phyloP scores from a whole-genome alignment of 2,329 filamentous ascomycete genomes.

The Dothistroma pini region DNA sequence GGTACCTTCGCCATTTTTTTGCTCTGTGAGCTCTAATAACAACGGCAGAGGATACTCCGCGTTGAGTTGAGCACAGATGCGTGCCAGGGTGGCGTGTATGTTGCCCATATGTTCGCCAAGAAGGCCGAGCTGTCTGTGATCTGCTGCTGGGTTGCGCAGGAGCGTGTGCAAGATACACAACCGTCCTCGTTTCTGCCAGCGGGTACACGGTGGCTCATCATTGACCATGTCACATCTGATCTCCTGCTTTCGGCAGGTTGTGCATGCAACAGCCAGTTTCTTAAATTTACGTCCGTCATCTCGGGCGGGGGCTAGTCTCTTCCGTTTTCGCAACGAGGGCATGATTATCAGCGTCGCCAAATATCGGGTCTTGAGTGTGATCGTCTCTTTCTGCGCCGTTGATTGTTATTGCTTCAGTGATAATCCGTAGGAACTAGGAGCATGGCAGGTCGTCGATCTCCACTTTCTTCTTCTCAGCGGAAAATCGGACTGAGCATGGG shows the following conservation, averaged over 20 bases:
- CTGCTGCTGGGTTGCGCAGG: constrained; percentile 48
- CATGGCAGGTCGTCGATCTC: constrained; percentile 1
- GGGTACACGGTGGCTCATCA: constrained; percentile 47
- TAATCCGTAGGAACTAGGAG: no score
- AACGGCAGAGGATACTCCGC: constrained; percentile 39
- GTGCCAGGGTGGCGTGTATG: constrained; percentile 40
- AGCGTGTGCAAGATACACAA: constrained; percentile 53
- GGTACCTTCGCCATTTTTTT: constrained; percentile 5
- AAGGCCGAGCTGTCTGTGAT: constrained; percentile 29
- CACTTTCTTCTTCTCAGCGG: not conserved
- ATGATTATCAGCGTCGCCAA: not conserved
- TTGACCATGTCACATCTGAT: constrained; percentile 53
- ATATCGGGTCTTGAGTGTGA: no score
- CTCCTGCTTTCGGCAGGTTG: constrained; percentile 53
- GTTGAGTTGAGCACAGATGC: constrained; percentile 38
- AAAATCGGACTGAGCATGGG: not conserved
- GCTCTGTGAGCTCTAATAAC: constrained; percentile 29
- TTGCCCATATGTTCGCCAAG: constrained; percentile 26
- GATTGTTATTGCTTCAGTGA: no score
- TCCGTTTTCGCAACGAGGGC: constrained; percentile 4
- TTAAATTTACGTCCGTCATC: constrained; percentile 10
- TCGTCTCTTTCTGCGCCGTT: no score
- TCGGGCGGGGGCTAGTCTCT: constrained; percentile 6
- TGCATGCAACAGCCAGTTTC: constrained; percentile 40
- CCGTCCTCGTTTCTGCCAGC: constrained; percentile 49